phyloP scores from a whole-genome alignment of 176 grass and related monocot species.

The Musa troglodytarum region DNA sequence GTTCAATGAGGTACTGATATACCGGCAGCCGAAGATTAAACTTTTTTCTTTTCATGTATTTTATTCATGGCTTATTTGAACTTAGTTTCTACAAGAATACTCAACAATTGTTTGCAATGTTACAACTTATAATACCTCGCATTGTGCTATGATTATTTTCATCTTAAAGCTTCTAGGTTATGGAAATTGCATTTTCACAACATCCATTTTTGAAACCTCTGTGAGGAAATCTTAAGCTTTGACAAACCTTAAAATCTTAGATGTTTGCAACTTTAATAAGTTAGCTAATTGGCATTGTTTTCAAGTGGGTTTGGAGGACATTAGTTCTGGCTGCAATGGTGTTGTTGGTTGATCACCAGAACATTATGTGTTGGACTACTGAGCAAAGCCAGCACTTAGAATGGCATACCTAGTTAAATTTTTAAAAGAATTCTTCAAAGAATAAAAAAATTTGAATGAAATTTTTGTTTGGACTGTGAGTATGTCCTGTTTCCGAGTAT shows the following conservation, averaged over 20 bases:
- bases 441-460: no score
- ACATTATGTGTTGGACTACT: background rate
- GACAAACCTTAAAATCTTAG: background rate
- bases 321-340: background rate
- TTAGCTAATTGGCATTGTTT: background rate
- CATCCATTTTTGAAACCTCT: background rate
- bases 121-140: no score
- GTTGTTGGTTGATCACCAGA: background rate
- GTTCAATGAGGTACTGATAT: conserved; percentile 72
- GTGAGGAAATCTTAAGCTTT: background rate
- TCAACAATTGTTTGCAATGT: background rate
- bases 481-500: no score
- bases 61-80: background rate
- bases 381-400: background rate
- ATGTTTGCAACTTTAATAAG: background rate
- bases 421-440: no score
- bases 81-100: background rate
- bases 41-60: background rate
- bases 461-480: no score
- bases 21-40: no score
- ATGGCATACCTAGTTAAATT: background rate
- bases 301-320: background rate
- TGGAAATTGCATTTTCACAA: background rate
- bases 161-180: background rate
- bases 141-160: background rate